Conservation (phyloP, 192 early-diverging fungal species). For the Entomortierella beljakovae region DNA sequence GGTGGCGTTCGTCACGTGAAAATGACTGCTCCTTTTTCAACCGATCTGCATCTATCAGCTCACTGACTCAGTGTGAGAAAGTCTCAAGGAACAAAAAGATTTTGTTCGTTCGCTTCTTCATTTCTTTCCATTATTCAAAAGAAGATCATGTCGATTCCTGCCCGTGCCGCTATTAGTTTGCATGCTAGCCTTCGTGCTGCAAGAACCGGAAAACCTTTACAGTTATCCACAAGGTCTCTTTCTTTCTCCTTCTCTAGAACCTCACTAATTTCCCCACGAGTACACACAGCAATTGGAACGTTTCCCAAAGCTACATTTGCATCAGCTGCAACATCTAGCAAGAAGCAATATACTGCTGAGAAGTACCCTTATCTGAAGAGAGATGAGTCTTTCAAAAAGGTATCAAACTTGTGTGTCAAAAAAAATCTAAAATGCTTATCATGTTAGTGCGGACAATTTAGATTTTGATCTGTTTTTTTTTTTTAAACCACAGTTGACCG, state of each 20-base stretch:
- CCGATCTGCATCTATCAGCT: too few species aligned
- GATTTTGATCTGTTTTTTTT: background rate
- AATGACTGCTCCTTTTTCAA: background rate
- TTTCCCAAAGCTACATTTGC: constrained; percentile 27
- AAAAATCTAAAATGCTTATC: too few species aligned
- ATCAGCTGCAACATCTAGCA: constrained; percentile 3
- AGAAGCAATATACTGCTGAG: constrained; percentile 55
- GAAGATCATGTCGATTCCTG: background rate
- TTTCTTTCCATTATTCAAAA: background rate
- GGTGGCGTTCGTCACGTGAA: background rate
- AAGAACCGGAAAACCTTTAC: background rate
- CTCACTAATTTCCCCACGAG: background rate
- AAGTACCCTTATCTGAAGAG: constrained; percentile 62
- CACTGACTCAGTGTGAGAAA: too few species aligned
- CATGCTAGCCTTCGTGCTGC: constrained; percentile 4
- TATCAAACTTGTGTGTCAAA: constrained; percentile 11
- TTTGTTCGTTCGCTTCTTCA: background rate
- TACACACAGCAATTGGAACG: constrained; percentile 9
- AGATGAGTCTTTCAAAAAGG: constrained; percentile 55
- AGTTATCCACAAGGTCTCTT: background rate
- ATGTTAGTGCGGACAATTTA: too few species aligned
- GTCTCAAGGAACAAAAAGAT: too few species aligned
- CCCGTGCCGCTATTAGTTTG: constrained; percentile 14
- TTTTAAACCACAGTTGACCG: constrained; percentile 54
- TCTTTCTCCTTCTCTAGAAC: background rate